Evolutionary conservation across 2,329 filamentous ascomycete species (phyloP), one percentile per base, ranked within the genome.

Genomic region (Epichloe hybrida): DNA sequence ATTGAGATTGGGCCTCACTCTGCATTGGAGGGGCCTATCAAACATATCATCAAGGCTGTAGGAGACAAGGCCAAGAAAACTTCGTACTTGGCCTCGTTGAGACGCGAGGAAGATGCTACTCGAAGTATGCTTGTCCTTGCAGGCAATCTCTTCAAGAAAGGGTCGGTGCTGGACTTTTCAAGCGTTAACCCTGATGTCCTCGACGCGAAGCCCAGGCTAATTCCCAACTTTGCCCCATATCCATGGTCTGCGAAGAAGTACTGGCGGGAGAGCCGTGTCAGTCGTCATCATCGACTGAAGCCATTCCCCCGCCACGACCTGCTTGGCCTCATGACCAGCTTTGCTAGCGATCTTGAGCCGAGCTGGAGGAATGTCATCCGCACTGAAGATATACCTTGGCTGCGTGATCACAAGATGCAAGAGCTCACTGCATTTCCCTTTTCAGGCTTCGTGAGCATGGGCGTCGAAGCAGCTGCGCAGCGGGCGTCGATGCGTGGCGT

Each of bases 361-460:
- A 70, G 64, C 0, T 77, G 74, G 74, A 65, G 73, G 38, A 75
- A 74, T 52, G 66, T 72, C 23, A 58, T 77, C 34, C 66, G 66
- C 11, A 55, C 71, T 1, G 71, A 74, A 39, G 72, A 76, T 51
- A 58, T 76, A 0, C 75, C 81, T 1, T 83, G 81, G 68, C 66
- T 80, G 5, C 69, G 74, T 43, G 74, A 81, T 55, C 80, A 82
- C 63, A 66, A 65, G 52, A 74, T 82, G 62, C 76, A 81, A 55
- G 75, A 72, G 12, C 63, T 79, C 27, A 72, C 70, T 3, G 71
- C 80, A 36, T 80, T 77, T 58, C 76, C 79, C 34, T 69, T 77
- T 39, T 70, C 74, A 1, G 78, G 73, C 2, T 75, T 72, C 48
- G 60, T 78, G 3, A 68, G 71, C 31, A 76, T 80, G 71, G 72